Base-by-base conservation (phyloP, 305 asterid genomes). In the Striga hermonthica region DNA sequence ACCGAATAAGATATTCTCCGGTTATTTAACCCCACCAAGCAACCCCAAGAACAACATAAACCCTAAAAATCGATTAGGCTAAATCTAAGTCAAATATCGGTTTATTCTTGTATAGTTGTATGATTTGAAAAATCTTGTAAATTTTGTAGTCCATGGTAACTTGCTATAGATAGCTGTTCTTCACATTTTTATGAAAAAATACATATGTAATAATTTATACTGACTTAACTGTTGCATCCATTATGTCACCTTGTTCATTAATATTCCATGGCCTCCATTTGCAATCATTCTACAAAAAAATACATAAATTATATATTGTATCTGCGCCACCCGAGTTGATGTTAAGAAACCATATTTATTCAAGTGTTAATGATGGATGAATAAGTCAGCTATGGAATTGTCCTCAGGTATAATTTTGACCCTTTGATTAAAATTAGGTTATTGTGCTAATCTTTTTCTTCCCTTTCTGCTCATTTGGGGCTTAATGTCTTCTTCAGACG, bases 331-430 rank as follows among this genome's bases (percentile, higher is more conserved):
- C 48, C 57, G 28, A 22, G 65, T 47, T 70, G 50, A 68, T 72
- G 31, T 63, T 54, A 55, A 34, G 63, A 67, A 55, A 64, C 64
- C 67, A 64, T 61, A 12, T 66, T 60, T 72, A 62, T 75, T 78
- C 48, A 31, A 54, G 65, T 56, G 68, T 62, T 48, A 57, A 49
- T 65, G 43, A 63, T 78, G 74, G 74, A 72, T 72, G 78, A 68
- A 62, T 22, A 62, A 64, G 64, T 79, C 84, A 66, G 71, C 74
- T 54, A 62, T 64, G 73, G 67, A 65, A 71, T 75, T 68, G 70
- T 73, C 54, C 80, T 73, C 88, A 80, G 88, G 89, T 86, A 79
- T 79, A 74, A 57, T 65, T 75, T 15, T 76, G 66, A 72, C 66
- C 48, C 74, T 62, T 34, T 62, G 54, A 62, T 69, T 53, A 61